A percentile compares a stretch with the other conserved stretches of the same genome.
Conservation (phyloP, 805 yeast genomes). For the Schizosaccharomyces pombe region DNA sequence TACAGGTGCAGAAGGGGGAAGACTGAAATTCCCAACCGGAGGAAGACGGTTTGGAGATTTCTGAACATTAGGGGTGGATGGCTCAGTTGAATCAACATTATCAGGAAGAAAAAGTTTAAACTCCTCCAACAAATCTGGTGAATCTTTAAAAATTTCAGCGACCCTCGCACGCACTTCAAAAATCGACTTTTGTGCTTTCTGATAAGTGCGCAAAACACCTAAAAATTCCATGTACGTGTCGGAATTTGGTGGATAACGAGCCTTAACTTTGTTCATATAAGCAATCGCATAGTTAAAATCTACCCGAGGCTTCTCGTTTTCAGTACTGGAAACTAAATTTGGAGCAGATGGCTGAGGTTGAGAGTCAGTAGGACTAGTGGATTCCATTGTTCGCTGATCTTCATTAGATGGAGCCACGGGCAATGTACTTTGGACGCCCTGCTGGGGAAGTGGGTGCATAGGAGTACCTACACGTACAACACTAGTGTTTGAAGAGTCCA, state of each 20-base stretch:
- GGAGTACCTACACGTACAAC: conserved; percentile 93
- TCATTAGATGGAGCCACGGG: background rate
- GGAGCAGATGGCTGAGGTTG: too few species aligned
- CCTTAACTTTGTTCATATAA: conserved; percentile 88
- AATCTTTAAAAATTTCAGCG: conserved; percentile 63
- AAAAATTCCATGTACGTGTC: conserved; percentile 84
- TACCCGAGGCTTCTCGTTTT: conserved; percentile 37
- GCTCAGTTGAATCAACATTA: conserved; percentile 5
- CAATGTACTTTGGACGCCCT: background rate
- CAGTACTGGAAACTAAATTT: too few species aligned
- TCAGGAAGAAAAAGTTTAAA: conserved; percentile 91
- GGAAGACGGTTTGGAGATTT: conserved; percentile 24
- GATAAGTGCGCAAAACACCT: conserved; percentile 89
- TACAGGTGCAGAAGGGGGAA: conserved; percentile 16
- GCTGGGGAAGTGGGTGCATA: conserved; percentile 40
- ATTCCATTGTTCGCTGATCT: background rate
- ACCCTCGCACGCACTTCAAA: conserved; percentile 90
- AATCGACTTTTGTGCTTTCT: conserved; percentile 84
- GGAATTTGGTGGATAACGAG: conserved; percentile 78
- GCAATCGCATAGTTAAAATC: conserved; percentile 94
- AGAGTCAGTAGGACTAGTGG: background rate
- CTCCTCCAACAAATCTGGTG: conserved; percentile 85
- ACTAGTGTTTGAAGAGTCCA: conserved; percentile 70
- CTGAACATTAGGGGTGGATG: conserved; percentile 3
- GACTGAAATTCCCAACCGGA: conserved; percentile 73